Evolutionary conservation across 805 yeast genomes (phyloP).

Genomic region (Metschnikowia hibisci): DNA sequence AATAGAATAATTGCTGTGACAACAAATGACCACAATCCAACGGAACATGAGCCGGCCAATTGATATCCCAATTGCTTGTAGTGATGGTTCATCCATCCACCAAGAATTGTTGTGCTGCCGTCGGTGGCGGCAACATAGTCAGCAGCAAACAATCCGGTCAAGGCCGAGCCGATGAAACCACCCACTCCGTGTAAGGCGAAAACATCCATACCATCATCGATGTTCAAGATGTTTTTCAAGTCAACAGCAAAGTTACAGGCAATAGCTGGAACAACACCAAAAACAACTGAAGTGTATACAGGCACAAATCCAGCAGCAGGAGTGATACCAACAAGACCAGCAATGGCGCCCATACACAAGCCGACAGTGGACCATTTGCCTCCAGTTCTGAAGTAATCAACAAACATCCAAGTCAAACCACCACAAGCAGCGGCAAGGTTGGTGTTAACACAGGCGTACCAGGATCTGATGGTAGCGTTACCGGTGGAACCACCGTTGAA

Average conservation of each 20-base stretch:
- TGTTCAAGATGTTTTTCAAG: conserved; percentile 61
- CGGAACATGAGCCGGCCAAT: conserved; percentile 70
- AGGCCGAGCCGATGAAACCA: conserved; percentile 75
- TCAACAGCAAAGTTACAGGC: conserved; percentile 86
- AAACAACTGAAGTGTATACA: conserved; percentile 47
- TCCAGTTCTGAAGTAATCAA: conserved; percentile 83
- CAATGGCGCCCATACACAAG: conserved; percentile 87
- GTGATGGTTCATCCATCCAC: conserved; percentile 89
- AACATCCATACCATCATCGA: conserved; percentile 95
- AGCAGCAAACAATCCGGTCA: conserved; percentile 92
- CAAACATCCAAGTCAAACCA: conserved; percentile 90
- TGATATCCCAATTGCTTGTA: conserved; percentile 84
- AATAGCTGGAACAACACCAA: conserved; percentile 23
- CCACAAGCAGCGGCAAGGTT: conserved; percentile 92
- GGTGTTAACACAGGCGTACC: conserved; percentile 91
- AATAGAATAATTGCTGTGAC: conserved; percentile 68
- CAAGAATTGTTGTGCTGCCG: conserved; percentile 59
- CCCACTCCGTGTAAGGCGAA: conserved; percentile 94
- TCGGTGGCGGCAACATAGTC: conserved; percentile 84
- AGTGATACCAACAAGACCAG: conserved; percentile 92
- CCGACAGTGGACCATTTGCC: conserved; percentile 93
- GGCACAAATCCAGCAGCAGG: conserved; percentile 98
- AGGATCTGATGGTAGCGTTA: conserved; percentile 86
- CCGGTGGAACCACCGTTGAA: conserved; percentile 99
- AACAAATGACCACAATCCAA: conserved; percentile 70